Conservation (phyloP, 805 yeast species). For the Candida succiphila region DNA sequence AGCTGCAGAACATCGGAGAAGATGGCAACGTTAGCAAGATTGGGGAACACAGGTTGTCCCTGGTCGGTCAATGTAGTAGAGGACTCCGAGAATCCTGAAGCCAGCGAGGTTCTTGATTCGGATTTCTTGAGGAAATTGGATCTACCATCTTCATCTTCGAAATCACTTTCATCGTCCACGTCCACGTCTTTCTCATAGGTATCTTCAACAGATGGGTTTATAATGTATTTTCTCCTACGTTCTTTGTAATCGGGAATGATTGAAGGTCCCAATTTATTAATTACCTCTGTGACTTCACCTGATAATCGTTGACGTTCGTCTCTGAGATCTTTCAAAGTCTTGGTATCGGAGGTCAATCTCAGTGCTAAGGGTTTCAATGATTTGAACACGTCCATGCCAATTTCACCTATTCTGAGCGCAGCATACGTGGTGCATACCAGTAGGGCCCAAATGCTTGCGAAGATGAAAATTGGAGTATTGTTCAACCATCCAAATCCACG, state of each 20-base stretch:
- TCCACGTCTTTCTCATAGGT: conserved; percentile 14
- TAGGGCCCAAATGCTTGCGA: conserved; percentile 44
- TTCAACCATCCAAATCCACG: conserved; percentile 2
- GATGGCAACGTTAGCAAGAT: conserved; percentile 21
- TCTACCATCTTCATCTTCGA: conserved; percentile 1
- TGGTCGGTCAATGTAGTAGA: conserved; percentile 5
- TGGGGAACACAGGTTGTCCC: conserved; percentile 9
- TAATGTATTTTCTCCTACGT: conserved; percentile 6
- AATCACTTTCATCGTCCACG: conserved; percentile 6
- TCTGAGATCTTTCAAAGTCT: conserved; percentile 45
- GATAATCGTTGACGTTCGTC: conserved; percentile 52
- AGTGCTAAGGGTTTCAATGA: conserved; percentile 70
- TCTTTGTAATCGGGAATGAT: conserved; percentile 67
- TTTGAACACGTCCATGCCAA: conserved; percentile 83
- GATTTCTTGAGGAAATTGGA: conserved; percentile 9
- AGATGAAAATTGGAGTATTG: conserved; percentile 17
- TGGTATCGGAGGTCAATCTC: conserved; percentile 42
- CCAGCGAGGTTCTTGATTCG: conserved; percentile 12
- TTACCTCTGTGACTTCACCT: conserved; percentile 66
- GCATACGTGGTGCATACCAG: conserved; percentile 75
- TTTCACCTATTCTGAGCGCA: conserved; percentile 84
- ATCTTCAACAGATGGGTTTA: conserved; percentile 2
- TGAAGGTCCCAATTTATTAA: conserved; percentile 76
- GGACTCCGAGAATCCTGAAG: conserved; percentile 18
- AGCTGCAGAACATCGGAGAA: conserved; percentile 21